These are phyloP conservation scores for Trichocomaceae sp. DNA, from an alignment of 2,329 filamentous ascomycete species.

Conservation along the genomic window DNA sequence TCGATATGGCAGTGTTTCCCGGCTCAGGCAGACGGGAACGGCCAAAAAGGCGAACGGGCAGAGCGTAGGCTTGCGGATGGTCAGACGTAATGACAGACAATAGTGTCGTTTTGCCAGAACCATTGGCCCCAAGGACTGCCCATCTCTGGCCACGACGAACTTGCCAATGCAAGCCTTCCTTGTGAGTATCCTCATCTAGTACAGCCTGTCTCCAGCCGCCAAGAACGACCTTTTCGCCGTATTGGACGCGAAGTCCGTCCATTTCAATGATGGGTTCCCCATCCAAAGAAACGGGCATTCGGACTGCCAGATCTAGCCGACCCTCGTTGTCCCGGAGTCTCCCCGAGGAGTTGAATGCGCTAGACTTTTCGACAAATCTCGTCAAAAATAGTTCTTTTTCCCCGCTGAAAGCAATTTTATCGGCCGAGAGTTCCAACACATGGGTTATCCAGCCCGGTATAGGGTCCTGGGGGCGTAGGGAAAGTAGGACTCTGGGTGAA, in stretches of 20 bases:
- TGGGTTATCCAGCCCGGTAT: conserved; percentile 90
- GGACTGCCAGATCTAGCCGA: not conserved
- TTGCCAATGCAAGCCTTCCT: conserved; percentile 70
- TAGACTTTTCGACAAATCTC: conserved; percentile 37
- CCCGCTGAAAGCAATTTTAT: conserved; percentile 41
- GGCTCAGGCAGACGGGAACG: conserved; percentile 69
- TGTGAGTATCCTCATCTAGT: conserved; percentile 36
- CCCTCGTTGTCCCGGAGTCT: not conserved
- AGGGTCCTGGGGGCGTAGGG: conserved; percentile 75
- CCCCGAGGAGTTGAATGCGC: not conserved
- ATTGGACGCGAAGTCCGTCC: conserved; percentile 73
- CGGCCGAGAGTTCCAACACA: conserved; percentile 55
- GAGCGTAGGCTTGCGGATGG: conserved; percentile 87
- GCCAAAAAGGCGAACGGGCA: conserved; percentile 81
- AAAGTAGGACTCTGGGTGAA: conserved; percentile 67
- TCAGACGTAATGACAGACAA: conserved; percentile 90
- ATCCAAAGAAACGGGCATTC: conserved; percentile 19
- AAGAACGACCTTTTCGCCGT: conserved; percentile 68
- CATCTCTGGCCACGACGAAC: conserved; percentile 78
- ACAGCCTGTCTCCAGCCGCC: conserved; percentile 68
- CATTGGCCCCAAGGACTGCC: conserved; percentile 91
- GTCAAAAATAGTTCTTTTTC: conserved; percentile 59
- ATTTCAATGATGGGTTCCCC: conserved; percentile 79
- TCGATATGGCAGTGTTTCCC: conserved; percentile 67
- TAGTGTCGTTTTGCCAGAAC: conserved; percentile 89